Evolutionary conservation across 1,139 yeast genomes (phyloP), one percentile per base, ranked within the genome.

Genomic region (Suhomyces atakaporum): DNA sequence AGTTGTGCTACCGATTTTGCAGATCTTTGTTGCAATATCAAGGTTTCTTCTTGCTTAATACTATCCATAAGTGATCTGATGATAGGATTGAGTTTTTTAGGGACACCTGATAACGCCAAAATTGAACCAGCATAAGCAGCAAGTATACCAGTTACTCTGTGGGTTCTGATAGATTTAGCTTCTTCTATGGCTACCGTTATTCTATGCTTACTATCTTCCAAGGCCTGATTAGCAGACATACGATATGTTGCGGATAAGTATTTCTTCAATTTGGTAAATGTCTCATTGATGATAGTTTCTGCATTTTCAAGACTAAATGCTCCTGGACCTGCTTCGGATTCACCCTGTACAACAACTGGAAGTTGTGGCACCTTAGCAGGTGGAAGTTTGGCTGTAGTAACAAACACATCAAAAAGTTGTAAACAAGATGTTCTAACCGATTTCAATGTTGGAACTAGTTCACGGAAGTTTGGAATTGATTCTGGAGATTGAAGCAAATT

Each of bases 31-130:
- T 92, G 98, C 41, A 92, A 66, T 25, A 79, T 67, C 16, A 62
- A 66, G 7, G 81, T 75, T 39, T 77, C 83, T 53, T 90, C 97
- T 33, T 73, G 75, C 56, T 92, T 94, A 35, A 92, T 72, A 53
- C 95, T 84, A 46, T 90, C 97, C 98, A 94, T 94, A 37, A 94
- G 68, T 1, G 96, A 78, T 45, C 96, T 75, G 36, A 94, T 92
- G 20, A 88, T 75, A 4, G 97, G 96, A 50, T 89, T 92, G 44
- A 92, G 70, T 57, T 92, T 94, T 50, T 79, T 75, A 1, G 98
- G 98, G 16, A 92, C 62, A 0, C 83, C 84, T 23, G 69, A 63
- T 21, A 81, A 56, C 7, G 79, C 69, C 26, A 90, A 67, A 3
- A 79, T 75, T 2, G 94, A 84, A 3, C 95, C 81, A 0, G 96